A percentile compares a stretch with the other conserved stretches of the same genome.
Conservation (phyloP, 2,329 filamentous ascomycete species). For the Xylaria sp. region DNA sequence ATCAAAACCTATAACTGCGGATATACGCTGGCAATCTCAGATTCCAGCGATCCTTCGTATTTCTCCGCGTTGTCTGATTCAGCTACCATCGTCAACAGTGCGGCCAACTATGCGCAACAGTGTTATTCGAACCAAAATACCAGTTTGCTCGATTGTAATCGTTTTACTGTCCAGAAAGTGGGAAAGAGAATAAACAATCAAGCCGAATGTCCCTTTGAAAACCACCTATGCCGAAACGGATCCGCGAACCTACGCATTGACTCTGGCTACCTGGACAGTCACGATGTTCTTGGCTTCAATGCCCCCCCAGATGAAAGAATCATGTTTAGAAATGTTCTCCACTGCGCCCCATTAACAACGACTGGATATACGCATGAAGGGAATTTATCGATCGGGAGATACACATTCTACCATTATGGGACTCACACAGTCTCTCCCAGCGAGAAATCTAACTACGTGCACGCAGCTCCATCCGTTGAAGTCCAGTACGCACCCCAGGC, state of each 20-base stretch:
- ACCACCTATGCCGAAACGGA: neutral
- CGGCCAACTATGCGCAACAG: conserved; percentile 27
- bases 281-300: neutral
- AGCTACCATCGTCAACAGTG: neutral
- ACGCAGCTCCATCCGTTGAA: neutral
- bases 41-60: too few relatives aligned
- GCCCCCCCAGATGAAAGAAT: neutral
- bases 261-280: neutral
- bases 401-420: neutral
- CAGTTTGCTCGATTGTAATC: neutral
- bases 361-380: neutral
- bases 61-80: neutral
- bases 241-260: neutral
- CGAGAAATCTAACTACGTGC: neutral
- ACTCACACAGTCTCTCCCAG: neutral
- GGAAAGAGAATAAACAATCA: neutral
- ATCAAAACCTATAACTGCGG: conserved; percentile 3
- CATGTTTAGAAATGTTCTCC: neutral
- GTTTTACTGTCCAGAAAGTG: neutral
- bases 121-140: conserved; percentile 12
- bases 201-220: neutral
- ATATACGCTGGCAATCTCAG: neutral
- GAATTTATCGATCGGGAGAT: too few relatives aligned
- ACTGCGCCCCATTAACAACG: neutral
- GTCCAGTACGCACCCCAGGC: neutral